Evolutionary conservation across 495 filamentous ascomycete species (phyloP).

Genomic region (Penicillium flavigenum): DNA sequence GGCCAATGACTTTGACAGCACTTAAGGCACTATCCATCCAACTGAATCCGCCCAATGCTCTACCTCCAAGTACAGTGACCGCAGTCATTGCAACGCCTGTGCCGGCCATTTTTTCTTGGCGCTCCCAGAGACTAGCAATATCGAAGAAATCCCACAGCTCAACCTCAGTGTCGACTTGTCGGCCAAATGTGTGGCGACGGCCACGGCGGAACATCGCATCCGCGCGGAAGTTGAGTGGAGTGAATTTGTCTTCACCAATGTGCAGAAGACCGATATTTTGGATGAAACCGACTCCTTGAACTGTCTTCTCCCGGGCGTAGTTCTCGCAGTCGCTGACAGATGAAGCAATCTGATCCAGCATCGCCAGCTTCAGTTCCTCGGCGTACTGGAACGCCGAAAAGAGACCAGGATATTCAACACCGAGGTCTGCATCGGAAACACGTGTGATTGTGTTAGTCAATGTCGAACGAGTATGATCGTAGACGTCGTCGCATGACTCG

Average conservation of each 20-base stretch:
- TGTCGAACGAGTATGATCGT: slow-evolving; percentile 72
- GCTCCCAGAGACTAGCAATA: slow-evolving; percentile 73
- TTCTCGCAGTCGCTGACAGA: slow-evolving; percentile 81
- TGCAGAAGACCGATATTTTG: slow-evolving; percentile 85
- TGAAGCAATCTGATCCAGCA: slow-evolving; percentile 80
- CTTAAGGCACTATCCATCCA: slow-evolving; percentile 88
- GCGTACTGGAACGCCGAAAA: slow-evolving; percentile 87
- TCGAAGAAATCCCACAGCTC: slow-evolving; percentile 95
- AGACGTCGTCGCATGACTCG: slow-evolving; percentile 77
- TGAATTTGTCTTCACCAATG: slow-evolving; percentile 76
- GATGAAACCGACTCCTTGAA: slow-evolving; percentile 80
- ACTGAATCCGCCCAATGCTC: slow-evolving; percentile 76
- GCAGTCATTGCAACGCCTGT: slow-evolving; percentile 92
- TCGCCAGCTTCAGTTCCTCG: slow-evolving; percentile 86
- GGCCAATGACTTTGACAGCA: slow-evolving; percentile 75
- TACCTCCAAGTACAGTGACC: slow-evolving; percentile 77
- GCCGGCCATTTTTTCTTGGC: slow-evolving; percentile 90
- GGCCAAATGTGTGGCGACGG: slow-evolving; percentile 72
- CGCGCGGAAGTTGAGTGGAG: slow-evolving; percentile 77
- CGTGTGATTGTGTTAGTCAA: slow-evolving; percentile 68
- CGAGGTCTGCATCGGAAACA: slow-evolving; percentile 74
- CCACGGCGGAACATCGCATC: slow-evolving; percentile 86
- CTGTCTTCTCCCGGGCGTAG: slow-evolving; percentile 73
- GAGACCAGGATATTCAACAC: slow-evolving; percentile 82
- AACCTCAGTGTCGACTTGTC: slow-evolving; percentile 81